Conservation (phyloP, 768 basidiomycete species). For the Leccinum boreale region DNA sequence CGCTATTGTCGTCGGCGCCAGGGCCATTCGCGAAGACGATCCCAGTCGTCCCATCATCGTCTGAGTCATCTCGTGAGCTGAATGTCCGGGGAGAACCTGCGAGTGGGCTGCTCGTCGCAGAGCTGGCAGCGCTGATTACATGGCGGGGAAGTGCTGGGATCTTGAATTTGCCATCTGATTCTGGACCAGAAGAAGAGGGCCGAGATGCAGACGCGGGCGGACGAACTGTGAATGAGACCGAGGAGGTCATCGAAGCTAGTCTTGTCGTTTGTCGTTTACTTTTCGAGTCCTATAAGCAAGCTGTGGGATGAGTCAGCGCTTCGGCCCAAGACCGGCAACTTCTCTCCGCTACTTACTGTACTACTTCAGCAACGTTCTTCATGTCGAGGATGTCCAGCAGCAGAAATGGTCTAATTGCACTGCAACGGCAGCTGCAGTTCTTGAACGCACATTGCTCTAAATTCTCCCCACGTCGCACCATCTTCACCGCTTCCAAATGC, state of each 20-base stretch:
- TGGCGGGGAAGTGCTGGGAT: constrained; percentile 60
- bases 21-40: constrained; percentile 22
- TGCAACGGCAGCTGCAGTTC: neutral
- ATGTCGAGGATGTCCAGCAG: constrained; percentile 2
- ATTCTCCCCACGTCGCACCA: neutral
- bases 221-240: constrained; percentile 83
- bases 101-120: constrained; percentile 54
- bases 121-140: constrained; percentile 38
- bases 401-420: neutral
- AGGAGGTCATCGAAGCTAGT: constrained; percentile 24
- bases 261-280: constrained; percentile 12
- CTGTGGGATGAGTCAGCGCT: neutral
- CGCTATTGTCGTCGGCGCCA: constrained; percentile 27
- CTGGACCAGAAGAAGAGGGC: constrained; percentile 58
- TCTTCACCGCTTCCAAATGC: neutral
- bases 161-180: constrained; percentile 59
- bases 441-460: neutral
- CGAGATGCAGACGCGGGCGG: constrained; percentile 53
- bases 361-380: neutral
- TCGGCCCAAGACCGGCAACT: neutral
- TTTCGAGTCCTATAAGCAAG: neutral
- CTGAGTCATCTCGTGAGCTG: constrained; percentile 26
- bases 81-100: constrained; percentile 46
- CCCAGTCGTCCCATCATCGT: constrained; percentile 24
- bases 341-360: neutral